phyloP scores from a whole-genome alignment of 306 rosid genomes.

The Gynostemma pentaphyllum region DNA sequence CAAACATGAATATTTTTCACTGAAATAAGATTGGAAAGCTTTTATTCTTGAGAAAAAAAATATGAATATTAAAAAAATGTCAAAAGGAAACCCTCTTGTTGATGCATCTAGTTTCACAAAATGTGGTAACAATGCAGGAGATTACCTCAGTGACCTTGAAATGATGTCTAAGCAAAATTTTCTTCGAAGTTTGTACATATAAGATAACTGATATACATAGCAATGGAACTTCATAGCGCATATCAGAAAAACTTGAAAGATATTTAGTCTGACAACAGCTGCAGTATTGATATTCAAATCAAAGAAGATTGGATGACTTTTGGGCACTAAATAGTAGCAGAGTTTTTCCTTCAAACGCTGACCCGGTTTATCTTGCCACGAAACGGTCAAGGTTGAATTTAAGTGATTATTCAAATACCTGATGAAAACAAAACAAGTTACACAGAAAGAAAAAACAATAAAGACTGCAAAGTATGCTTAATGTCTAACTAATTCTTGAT shows the following conservation, averaged over 20 bases:
- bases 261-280: conserved; percentile 66
- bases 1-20: not conserved
- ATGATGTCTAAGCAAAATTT: conserved; percentile 25
- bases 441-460: not conserved
- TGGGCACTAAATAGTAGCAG: conserved; percentile 55
- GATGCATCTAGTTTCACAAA: too few species aligned
- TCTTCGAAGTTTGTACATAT: conserved; percentile 39
- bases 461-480: not conserved
- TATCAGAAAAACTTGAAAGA: conserved; percentile 53
- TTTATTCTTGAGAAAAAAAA: too few species aligned
- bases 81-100: too few species aligned
- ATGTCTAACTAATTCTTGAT: not conserved
- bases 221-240: conserved; percentile 91
- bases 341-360: conserved; percentile 37
- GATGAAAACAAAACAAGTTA: conserved; percentile 25
- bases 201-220: conserved; percentile 45
- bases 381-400: conserved; percentile 51
- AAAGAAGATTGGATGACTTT: conserved; percentile 77
- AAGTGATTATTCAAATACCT: conserved; percentile 72
- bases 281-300: conserved; percentile 80
- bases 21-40: not conserved
- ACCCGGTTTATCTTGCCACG: conserved; percentile 68
- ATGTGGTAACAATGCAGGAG: not conserved
- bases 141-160: conserved; percentile 50
- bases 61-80: too few species aligned